Conservation (phyloP, 2,329 filamentous ascomycete genomes). For the Alternaria metachromatica region DNA sequence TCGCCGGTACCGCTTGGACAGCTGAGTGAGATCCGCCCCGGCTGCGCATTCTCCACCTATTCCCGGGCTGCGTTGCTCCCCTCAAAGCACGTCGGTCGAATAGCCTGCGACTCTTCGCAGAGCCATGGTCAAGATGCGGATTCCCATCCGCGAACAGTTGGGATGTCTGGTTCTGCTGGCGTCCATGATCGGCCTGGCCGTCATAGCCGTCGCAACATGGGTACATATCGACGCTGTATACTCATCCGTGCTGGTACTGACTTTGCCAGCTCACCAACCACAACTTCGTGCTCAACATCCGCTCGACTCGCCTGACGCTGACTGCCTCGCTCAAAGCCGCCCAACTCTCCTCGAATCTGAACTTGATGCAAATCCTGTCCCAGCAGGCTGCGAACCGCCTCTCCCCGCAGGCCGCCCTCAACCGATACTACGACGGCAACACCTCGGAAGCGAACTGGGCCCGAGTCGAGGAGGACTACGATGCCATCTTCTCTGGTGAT, state of each 20-base stretch:
- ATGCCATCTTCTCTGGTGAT: slow-evolving; percentile 71
- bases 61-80: slow-evolving; percentile 10
- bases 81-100: slow-evolving; percentile 2
- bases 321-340: slow-evolving; percentile 87
- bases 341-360: slow-evolving; percentile 78
- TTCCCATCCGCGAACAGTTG: slow-evolving; percentile 88
- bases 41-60: neutral
- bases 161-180: slow-evolving; percentile 78
- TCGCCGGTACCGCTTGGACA: slow-evolving; percentile 2
- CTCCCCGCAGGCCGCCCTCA: slow-evolving; percentile 60
- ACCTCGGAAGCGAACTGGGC: slow-evolving; percentile 64
- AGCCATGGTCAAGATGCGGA: slow-evolving; percentile 68
- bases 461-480: slow-evolving; percentile 67
- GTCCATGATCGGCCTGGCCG: slow-evolving; percentile 75
- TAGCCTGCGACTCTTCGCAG: neutral
- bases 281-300: slow-evolving; percentile 64
- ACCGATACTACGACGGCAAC: slow-evolving; percentile 64
- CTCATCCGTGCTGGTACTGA: slow-evolving; percentile 9
- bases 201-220: slow-evolving; percentile 79
- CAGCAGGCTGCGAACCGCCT: slow-evolving; percentile 72
- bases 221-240: slow-evolving; percentile 26
- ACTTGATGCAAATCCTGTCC: slow-evolving; percentile 78
- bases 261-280: slow-evolving; percentile 62
- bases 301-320: slow-evolving; percentile 70
- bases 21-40: neutral